These are phyloP conservation scores for Conticribra guillardii DNA, from an alignment of 108 stramenopile genomes.

Conservation along the genomic window DNA sequence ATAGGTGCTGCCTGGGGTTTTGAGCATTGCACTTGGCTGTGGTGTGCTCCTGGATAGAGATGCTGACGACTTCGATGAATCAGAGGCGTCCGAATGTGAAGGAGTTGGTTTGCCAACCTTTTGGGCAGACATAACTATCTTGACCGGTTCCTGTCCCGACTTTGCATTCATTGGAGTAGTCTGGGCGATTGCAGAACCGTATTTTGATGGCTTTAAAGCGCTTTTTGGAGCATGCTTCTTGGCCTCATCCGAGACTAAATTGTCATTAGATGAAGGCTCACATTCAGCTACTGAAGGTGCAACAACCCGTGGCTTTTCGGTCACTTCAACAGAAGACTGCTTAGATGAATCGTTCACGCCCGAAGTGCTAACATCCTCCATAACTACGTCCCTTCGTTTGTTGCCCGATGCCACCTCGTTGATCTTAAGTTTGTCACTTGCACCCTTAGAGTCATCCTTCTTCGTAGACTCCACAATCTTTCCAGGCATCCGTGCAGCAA, in stretches of 20 bases:
- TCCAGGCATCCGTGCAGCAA: too few relatives aligned
- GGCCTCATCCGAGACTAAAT: slow-evolving; percentile 1
- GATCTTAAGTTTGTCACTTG: neutral
- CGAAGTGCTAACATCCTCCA: too few relatives aligned
- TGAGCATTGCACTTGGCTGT: too few relatives aligned
- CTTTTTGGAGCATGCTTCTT: slow-evolving; percentile 33
- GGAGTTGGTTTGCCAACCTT: too few relatives aligned
- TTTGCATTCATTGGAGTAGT: too few relatives aligned
- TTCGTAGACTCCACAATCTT: slow-evolving; percentile 8
- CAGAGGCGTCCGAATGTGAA: slow-evolving; percentile 1
- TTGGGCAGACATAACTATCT: too few relatives aligned
- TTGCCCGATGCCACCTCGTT: slow-evolving; percentile 2
- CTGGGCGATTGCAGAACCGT: slow-evolving; percentile 4
- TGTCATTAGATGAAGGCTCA: too few relatives aligned
- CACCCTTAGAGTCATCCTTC: slow-evolving; percentile 3
- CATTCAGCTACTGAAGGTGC: neutral
- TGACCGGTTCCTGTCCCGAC: too few relatives aligned
- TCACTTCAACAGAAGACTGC: too few relatives aligned
- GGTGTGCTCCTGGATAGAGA: neutral
- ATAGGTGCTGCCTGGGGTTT: slow-evolving; percentile 9
- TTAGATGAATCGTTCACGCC: too few relatives aligned
- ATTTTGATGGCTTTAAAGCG: slow-evolving; percentile 44
- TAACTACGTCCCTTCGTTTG: too few relatives aligned
- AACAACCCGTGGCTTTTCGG: slow-evolving; percentile 7
- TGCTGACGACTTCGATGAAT: neutral